These are phyloP conservation scores for Claviceps africana DNA, from an alignment of 2,329 filamentous ascomycete species.

Conservation along the genomic window DNA sequence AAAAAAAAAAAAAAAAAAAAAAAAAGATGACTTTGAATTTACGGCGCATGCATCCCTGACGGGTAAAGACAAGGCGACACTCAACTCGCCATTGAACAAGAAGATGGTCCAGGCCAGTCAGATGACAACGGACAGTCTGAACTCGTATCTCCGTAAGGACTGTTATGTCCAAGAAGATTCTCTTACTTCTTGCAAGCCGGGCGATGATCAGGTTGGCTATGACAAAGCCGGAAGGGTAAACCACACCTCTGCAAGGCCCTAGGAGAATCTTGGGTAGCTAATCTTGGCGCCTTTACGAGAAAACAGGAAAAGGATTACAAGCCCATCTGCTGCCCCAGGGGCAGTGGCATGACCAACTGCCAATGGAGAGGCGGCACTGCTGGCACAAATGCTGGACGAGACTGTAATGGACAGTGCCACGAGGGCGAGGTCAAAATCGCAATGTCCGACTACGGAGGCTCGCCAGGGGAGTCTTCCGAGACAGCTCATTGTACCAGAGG, in stretches of 20 bases:
- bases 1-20: too few relatives aligned
- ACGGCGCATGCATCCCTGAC: neutral
- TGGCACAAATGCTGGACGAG: neutral
- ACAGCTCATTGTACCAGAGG: conserved; percentile 4
- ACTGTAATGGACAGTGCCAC: conserved; percentile 9
- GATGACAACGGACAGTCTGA: neutral
- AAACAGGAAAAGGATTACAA: neutral
- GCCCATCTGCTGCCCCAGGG: conserved; percentile 6
- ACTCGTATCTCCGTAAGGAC: neutral
- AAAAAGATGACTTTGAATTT: neutral
- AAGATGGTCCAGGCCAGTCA: neutral
- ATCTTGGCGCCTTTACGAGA: neutral
- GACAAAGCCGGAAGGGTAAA: neutral
- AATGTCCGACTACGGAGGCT: conserved; percentile 3
- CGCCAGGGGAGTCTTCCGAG: neutral
- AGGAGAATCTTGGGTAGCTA: neutral
- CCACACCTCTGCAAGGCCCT: too few relatives aligned
- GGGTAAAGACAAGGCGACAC: neutral
- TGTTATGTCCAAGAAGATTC: conserved; percentile 1
- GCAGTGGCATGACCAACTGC: conserved; percentile 2
- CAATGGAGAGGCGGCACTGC: conserved; percentile 6
- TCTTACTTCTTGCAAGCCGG: neutral
- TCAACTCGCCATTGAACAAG: neutral
- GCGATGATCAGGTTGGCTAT: neutral
- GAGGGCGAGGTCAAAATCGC: conserved; percentile 5